These are phyloP conservation scores for Plantago elongata DNA, from an alignment of 257 asterid genomes.

Conservation along the genomic window DNA sequence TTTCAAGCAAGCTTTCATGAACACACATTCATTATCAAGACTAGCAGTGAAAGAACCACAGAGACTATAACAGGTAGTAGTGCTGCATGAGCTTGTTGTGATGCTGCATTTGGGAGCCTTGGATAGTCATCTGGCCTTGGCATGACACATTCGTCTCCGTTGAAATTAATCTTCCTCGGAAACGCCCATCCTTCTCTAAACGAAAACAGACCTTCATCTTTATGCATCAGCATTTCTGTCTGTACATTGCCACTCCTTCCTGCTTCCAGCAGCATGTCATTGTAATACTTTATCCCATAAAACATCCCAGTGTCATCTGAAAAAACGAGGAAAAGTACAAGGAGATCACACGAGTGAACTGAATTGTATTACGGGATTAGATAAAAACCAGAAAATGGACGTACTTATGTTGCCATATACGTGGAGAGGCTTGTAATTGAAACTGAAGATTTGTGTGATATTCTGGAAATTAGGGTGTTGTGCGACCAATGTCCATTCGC, in stretches of 20 bases:
- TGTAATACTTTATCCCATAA: conserved; percentile 59
- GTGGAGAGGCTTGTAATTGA: conserved; percentile 69
- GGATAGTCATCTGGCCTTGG: conserved; percentile 63
- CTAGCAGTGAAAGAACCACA: conserved; percentile 11
- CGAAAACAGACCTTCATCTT: conserved; percentile 44
- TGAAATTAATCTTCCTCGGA: conserved; percentile 64
- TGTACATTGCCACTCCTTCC: conserved; percentile 71
- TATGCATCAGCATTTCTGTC: conserved; percentile 55
- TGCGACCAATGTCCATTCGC: conserved; percentile 66
- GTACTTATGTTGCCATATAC: conserved; percentile 56
- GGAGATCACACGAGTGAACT: neutral
- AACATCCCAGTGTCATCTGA: conserved; percentile 75
- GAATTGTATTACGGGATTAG: neutral
- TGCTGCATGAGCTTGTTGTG: conserved; percentile 7
- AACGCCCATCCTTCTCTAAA: conserved; percentile 76
- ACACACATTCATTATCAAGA: conserved; percentile 12
- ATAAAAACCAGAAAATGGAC: neutral
- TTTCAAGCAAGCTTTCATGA: conserved; percentile 6
- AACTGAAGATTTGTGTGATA: conserved; percentile 63
- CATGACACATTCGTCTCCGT: conserved; percentile 71
- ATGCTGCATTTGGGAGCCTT: conserved; percentile 43
- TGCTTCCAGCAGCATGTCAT: conserved; percentile 62
- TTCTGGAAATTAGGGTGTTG: conserved; percentile 69
- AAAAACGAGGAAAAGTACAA: neutral
- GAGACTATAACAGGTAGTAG: neutral